Conservation (phyloP, 768 basidiomycete species). For the Amanita pseudoporphyria region DNA sequence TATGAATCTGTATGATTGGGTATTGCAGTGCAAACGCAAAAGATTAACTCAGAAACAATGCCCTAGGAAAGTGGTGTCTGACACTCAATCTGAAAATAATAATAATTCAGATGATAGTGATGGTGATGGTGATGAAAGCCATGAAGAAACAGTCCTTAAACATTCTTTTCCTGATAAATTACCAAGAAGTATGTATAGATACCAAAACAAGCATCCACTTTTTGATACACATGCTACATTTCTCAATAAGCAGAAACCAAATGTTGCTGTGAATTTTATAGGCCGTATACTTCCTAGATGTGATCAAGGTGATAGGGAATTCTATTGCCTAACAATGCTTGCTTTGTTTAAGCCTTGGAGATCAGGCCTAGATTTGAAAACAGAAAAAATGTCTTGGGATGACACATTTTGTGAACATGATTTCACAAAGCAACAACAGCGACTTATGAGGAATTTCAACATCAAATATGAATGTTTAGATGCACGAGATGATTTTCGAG, state of each 20-base stretch:
- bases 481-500: slow-evolving; percentile 14
- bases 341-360: too few relatives aligned
- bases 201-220: background rate
- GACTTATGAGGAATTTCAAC: slow-evolving; percentile 19
- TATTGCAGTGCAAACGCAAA: slow-evolving; percentile 10
- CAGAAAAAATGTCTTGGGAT: slow-evolving; percentile 15
- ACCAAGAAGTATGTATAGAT: background rate
- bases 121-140: background rate
- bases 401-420: slow-evolving; percentile 13
- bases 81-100: too few relatives aligned
- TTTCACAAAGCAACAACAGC: slow-evolving; percentile 9
- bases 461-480: slow-evolving; percentile 7
- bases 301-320: slow-evolving; percentile 21
- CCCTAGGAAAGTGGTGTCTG: background rate
- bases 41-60: slow-evolving; percentile 3
- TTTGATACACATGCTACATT: background rate
- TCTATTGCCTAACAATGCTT: slow-evolving; percentile 22
- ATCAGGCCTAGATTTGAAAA: too few relatives aligned
- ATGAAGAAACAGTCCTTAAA: background rate
- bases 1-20: slow-evolving; percentile 19
- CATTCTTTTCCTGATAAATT: too few relatives aligned
- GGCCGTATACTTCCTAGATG: slow-evolving; percentile 22
- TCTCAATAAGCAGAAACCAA: background rate
- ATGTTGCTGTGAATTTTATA: slow-evolving; percentile 22
- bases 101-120: slow-evolving; percentile 3